Base-by-base conservation (phyloP, 441 rosid genomes). In the Euphorbia schlechtendalii region DNA sequence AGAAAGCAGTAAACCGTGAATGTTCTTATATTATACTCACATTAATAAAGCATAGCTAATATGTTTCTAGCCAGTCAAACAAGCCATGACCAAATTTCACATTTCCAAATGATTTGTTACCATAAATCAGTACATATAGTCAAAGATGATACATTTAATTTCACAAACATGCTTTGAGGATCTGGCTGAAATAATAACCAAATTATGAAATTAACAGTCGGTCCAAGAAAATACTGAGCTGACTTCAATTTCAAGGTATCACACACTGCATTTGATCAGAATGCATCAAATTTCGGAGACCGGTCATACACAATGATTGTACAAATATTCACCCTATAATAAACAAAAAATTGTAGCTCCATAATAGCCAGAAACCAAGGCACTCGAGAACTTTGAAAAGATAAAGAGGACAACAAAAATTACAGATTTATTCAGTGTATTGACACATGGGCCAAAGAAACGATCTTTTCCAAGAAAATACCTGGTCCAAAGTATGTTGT, bases 401-500 rank as follows among this genome's bases (percentile, higher is more conserved):
- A 34, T 5, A 49, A 20, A 27, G 0, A 24, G 9, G 46, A 56
- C 21, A 63, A 43, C 5, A 25, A 17, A 48, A 57, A 10, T 15
- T 46, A 14, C n/a, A 22, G 14, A 10, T 25, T 4, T 21, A 48
- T 40, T 20, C 18, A 61, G 15, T 38, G n/a, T 22, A n/a, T 25
- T 28, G 30, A 56, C 24, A 18, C 43, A 8, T 18, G 21, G 28
- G 41, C 17, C 14, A 17, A 24, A 52, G 14, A 55, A 3, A 13
- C 28, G 21, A 38, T n/a, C 34, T 27, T 20, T 5, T 62, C 56
- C 40, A 18, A 61, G 48, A 72, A 67, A 64, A 58, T 77, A 94
- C 99, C 96, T 94, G 99, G 71, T 94, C 99, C 75, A 94, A 78
- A 48, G 99, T 94, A 77, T 94, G 96, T 63, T 87, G 90, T 36